These are phyloP conservation scores for Lumnitzera racemosa DNA, from an alignment of 345 rosid species.

Conservation along the genomic window DNA sequence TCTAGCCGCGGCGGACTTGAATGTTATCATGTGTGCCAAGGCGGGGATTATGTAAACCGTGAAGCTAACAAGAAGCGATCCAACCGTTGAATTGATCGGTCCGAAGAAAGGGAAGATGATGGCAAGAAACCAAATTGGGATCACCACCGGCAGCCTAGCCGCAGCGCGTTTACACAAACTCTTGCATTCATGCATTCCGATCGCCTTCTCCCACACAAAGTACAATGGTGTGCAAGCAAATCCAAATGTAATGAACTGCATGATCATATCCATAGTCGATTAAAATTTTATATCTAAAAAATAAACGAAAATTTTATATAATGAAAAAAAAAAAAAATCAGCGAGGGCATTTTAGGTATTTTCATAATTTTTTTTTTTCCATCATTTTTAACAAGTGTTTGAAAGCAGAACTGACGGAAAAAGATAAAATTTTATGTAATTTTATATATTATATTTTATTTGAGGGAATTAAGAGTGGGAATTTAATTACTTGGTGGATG, in stretches of 20 bases:
- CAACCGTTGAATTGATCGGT: conserved; percentile 94
- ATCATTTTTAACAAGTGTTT: too few relatives aligned
- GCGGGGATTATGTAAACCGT: conserved; percentile 99
- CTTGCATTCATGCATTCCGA: conserved; percentile 90
- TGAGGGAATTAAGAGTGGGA: too few relatives aligned
- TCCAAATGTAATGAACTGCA: conserved; percentile 92
- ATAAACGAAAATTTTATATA: not conserved
- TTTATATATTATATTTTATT: too few relatives aligned
- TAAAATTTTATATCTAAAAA: too few relatives aligned
- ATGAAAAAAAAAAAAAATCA: not conserved
- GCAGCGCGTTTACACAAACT: conserved; percentile 95
- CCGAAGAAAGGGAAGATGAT: conserved; percentile 96
- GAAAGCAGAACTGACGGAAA: too few relatives aligned
- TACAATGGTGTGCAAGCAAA: conserved; percentile 94
- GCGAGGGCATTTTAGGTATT: too few relatives aligned
- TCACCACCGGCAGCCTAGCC: conserved; percentile 83
- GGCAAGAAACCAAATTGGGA: conserved; percentile 95
- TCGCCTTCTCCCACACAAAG: conserved; percentile 98
- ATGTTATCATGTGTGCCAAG: conserved; percentile 84
- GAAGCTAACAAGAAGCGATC: conserved; percentile 96
- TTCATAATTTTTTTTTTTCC: too few relatives aligned
- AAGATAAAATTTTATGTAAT: too few relatives aligned
- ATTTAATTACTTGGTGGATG: conserved; percentile 62
- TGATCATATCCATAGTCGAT: not conserved
- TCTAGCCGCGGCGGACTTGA: conserved; percentile 74